Evolutionary conservation across 1,139 yeast species (phyloP).

Genomic region (Meyerozyma carpophila): DNA sequence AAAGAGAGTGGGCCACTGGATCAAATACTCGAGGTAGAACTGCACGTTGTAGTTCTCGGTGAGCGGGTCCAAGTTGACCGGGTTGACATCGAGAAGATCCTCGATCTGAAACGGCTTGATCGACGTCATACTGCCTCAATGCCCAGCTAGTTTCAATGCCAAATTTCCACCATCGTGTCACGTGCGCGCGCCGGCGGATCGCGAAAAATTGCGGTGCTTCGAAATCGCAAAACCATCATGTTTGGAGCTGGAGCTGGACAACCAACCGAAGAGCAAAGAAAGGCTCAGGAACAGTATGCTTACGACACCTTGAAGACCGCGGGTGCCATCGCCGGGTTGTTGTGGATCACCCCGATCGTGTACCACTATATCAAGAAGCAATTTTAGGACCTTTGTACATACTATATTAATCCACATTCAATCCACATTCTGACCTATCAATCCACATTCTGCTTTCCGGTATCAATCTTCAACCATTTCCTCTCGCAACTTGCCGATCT

Average conservation of each 20-base stretch:
- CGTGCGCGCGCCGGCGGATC: neutral
- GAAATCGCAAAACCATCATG: conserved; percentile 32
- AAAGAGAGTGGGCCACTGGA: conserved; percentile 84
- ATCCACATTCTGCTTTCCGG: neutral
- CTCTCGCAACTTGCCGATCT: conserved; percentile 64
- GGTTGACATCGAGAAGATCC: conserved; percentile 67
- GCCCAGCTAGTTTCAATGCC: neutral
- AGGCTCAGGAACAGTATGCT: conserved; percentile 66
- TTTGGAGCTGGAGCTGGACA: conserved; percentile 74
- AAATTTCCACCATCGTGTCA: neutral
- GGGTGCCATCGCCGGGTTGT: conserved; percentile 65
- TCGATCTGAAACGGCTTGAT: conserved; percentile 81
- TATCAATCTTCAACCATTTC: conserved; percentile 22
- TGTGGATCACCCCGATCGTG: conserved; percentile 71
- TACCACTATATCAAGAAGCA: conserved; percentile 59
- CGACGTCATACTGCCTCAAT: conserved; percentile 54
- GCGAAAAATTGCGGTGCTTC: conserved; percentile 1
- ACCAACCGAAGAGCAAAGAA: conserved; percentile 74
- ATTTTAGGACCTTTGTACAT: conserved; percentile 22
- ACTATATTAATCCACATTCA: neutral
- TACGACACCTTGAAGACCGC: conserved; percentile 63
- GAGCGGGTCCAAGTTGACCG: conserved; percentile 77
- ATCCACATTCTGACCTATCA: neutral
- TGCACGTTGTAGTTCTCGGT: conserved; percentile 87
- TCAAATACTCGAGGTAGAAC: conserved; percentile 78